Conservation (phyloP, 2,329 filamentous ascomycete species). For the Monilinia fructigena region DNA sequence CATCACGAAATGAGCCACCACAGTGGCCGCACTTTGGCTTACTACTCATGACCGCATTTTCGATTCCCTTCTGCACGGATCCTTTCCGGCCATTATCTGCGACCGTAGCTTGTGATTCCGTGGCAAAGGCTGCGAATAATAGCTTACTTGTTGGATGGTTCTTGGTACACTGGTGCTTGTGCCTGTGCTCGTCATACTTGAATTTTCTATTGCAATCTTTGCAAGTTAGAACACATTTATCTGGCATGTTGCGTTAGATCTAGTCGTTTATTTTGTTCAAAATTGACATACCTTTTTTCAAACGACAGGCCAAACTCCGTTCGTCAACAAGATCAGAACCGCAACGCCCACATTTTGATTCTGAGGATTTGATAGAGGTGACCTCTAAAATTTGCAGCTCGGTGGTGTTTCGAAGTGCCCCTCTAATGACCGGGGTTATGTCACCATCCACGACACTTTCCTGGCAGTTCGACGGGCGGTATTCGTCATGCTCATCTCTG, state of each 20-base stretch:
- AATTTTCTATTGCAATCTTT: not conserved
- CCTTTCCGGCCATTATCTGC: not conserved
- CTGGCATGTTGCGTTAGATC: not conserved
- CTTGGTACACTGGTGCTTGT: not conserved
- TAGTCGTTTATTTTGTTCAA: not conserved
- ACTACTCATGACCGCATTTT: not conserved
- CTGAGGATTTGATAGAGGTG: not conserved
- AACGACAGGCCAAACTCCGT: not conserved
- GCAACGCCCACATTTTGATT: not conserved
- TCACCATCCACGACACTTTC: not conserved
- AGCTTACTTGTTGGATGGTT: not conserved
- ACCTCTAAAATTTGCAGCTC: not conserved
- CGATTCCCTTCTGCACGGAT: not conserved
- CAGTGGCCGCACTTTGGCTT: not conserved
- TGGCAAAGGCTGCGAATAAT: not conserved
- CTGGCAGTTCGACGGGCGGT: not conserved
- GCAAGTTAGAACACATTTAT: not conserved
- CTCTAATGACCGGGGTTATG: not conserved
- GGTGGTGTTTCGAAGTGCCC: not conserved
- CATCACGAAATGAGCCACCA: not conserved
- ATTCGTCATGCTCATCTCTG: constrained; percentile 6
- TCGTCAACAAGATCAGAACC: not conserved
- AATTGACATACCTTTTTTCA: not conserved
- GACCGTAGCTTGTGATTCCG: not conserved
- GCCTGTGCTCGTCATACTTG: not conserved